Evolutionary conservation across 1,139 yeast genomes (phyloP).

Genomic region (Trichomonascaceae sp.): DNA sequence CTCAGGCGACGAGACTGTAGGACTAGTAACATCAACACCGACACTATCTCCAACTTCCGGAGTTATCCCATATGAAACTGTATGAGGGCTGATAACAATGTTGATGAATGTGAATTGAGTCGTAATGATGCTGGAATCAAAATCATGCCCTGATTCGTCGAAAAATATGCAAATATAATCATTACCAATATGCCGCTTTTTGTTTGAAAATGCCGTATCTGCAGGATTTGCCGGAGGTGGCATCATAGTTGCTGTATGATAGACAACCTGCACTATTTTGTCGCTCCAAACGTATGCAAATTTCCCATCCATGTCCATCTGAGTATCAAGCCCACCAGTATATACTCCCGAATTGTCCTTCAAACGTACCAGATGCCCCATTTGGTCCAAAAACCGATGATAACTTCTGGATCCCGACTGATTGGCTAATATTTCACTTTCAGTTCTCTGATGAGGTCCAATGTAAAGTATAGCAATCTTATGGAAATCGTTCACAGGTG

Average conservation of each 20-base stretch:
- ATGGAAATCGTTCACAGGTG: conserved; percentile 73
- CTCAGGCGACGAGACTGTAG: conserved; percentile 2
- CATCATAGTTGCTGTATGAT: conserved; percentile 81
- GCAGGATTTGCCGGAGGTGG: conserved; percentile 40
- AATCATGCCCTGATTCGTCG: conserved; percentile 65
- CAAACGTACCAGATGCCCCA: conserved; percentile 57
- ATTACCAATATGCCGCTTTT: conserved; percentile 84
- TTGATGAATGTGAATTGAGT: conserved; percentile 80
- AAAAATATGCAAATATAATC: conserved; percentile 73
- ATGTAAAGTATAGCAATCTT: conserved; percentile 75
- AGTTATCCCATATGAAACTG: conserved; percentile 19
- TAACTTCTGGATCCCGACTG: conserved; percentile 59
- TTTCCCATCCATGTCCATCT: conserved; percentile 65
- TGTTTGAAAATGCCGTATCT: conserved; percentile 46
- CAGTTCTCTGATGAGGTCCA: conserved; percentile 59
- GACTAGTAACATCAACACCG: not conserved
- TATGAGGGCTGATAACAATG: conserved; percentile 68
- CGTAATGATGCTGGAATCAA: conserved; percentile 64
- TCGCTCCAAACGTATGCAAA: conserved; percentile 71
- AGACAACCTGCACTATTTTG: conserved; percentile 63
- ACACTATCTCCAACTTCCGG: not conserved
- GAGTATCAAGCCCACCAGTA: conserved; percentile 76
- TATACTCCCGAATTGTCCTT: conserved; percentile 52
- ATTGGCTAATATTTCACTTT: conserved; percentile 60
- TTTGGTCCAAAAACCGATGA: conserved; percentile 47